phyloP scores from a whole-genome alignment of 2,329 filamentous ascomycete genomes.

The Rosellinia necatrix region DNA sequence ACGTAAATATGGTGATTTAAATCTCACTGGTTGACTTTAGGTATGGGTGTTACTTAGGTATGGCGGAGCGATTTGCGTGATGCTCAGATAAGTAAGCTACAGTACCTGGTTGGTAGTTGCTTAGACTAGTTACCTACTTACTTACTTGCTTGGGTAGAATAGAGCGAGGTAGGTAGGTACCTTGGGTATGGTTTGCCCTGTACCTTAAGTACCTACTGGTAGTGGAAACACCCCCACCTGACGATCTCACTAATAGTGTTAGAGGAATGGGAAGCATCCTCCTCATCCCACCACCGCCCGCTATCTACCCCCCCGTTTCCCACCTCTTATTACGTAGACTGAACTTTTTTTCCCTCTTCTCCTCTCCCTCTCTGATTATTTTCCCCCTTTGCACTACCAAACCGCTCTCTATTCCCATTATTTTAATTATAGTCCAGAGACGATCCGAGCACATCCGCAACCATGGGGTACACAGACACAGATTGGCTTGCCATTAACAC shows the following conservation, averaged over 20 bases:
- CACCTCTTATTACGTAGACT: constrained; percentile 11
- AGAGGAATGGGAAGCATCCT: constrained; percentile 8
- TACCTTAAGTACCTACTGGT: not conserved
- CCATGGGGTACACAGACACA: constrained; percentile 86
- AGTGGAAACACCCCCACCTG: constrained; percentile 22
- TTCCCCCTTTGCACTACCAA: constrained; percentile 19
- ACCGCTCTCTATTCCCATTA: constrained; percentile 25
- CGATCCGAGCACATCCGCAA: constrained; percentile 44
- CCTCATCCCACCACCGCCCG: constrained; percentile 10
- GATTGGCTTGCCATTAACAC: constrained; percentile 97
- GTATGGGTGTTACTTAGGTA: no score
- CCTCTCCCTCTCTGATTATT: constrained; percentile 23
- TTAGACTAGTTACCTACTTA: no score
- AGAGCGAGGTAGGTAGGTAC: no score
- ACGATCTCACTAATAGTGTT: constrained; percentile 28
- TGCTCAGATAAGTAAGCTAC: not conserved
- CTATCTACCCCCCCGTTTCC: constrained; percentile 1
- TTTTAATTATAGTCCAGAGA: constrained; percentile 25
- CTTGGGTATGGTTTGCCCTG: no score
- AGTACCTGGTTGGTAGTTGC: not conserved
- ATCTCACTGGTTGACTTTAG: not conserved
- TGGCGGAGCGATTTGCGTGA: no score
- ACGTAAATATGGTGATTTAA: not conserved
- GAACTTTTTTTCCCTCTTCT: constrained; percentile 16
- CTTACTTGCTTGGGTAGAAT: no score